These are phyloP conservation scores for Hypoxylon sp. DNA, from an alignment of 2,329 filamentous ascomycete genomes.

Conservation along the genomic window DNA sequence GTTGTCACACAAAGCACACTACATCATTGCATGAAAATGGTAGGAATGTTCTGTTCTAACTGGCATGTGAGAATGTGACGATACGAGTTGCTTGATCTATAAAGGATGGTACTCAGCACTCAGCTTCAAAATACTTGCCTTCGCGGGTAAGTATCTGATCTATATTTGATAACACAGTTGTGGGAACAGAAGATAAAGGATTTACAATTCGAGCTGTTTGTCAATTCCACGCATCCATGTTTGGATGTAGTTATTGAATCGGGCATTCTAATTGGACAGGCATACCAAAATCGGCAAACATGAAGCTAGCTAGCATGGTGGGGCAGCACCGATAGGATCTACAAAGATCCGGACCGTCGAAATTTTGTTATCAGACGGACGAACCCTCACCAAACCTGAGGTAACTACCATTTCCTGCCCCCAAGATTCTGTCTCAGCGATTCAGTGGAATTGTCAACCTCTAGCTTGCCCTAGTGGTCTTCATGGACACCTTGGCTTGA, in stretches of 20 bases:
- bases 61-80: slow-evolving; percentile 11
- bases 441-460: not conserved
- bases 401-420: slow-evolving; percentile 1
- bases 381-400: slow-evolving; percentile 21
- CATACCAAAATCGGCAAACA: slow-evolving; percentile 30
- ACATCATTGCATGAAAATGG: not conserved
- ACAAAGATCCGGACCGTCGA: slow-evolving; percentile 43
- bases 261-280: slow-evolving; percentile 26
- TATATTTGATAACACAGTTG: not conserved
- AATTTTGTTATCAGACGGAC: slow-evolving; percentile 41
- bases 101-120: not conserved
- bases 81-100: not conserved
- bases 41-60: not conserved
- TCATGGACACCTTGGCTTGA: not conserved
- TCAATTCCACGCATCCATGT: not conserved
- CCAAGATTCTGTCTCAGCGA: slow-evolving; percentile 5
- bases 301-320: slow-evolving; percentile 10
- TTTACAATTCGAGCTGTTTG: not conserved
- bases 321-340: slow-evolving; percentile 40
- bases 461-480: slow-evolving; percentile 2
- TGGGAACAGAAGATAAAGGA: not conserved
- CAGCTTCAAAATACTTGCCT: not conserved
- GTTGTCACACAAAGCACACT: not conserved
- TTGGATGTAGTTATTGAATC: not conserved
- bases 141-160: not conserved